phyloP scores from a whole-genome alignment of 352 stramenopile genomes.

The Pythium periplocum region DNA sequence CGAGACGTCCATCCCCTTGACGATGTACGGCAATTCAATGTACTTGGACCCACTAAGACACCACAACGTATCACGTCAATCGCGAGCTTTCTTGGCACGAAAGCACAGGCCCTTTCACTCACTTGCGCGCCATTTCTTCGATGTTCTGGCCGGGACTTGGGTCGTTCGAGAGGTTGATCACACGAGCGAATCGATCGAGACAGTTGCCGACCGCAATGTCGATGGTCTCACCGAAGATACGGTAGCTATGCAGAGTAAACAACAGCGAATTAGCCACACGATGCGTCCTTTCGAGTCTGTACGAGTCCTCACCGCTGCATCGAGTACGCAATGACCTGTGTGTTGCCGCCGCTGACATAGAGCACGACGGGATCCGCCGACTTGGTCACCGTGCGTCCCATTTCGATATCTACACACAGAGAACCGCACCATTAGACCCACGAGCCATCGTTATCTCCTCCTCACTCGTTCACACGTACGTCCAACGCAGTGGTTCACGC shows the following conservation, averaged over 20 bases:
- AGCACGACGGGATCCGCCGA: slow-evolving; percentile 95
- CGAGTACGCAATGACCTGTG: slow-evolving; percentile 92
- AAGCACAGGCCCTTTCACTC: slow-evolving; percentile 8
- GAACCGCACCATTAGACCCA: slow-evolving; percentile 1
- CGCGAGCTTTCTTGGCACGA: background rate
- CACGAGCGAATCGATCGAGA: slow-evolving; percentile 96
- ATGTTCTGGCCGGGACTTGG: slow-evolving; percentile 99
- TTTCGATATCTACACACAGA: slow-evolving; percentile 94
- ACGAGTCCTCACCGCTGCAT: slow-evolving; percentile 59
- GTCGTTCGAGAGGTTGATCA: slow-evolving; percentile 97
- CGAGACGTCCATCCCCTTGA: slow-evolving; percentile 99
- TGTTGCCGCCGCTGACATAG: slow-evolving; percentile 99
- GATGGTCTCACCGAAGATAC: slow-evolving; percentile 99
- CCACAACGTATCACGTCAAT: slow-evolving; percentile 3
- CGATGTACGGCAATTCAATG: slow-evolving; percentile 97
- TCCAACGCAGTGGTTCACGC: slow-evolving; percentile 99
- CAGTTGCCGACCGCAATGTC: slow-evolving; percentile 99
- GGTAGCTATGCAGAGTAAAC: slow-evolving; percentile 65
- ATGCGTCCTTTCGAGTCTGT: background rate
- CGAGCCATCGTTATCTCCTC: background rate
- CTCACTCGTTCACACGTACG: slow-evolving; percentile 38
- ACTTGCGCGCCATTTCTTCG: slow-evolving; percentile 96
- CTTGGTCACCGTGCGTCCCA: slow-evolving; percentile 97
- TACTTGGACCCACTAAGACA: slow-evolving; percentile 39
- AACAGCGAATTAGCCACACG: background rate